These are phyloP conservation scores for Eimeria brunetti DNA, from an alignment of 169 alveolate species.

Conservation along the genomic window DNA sequence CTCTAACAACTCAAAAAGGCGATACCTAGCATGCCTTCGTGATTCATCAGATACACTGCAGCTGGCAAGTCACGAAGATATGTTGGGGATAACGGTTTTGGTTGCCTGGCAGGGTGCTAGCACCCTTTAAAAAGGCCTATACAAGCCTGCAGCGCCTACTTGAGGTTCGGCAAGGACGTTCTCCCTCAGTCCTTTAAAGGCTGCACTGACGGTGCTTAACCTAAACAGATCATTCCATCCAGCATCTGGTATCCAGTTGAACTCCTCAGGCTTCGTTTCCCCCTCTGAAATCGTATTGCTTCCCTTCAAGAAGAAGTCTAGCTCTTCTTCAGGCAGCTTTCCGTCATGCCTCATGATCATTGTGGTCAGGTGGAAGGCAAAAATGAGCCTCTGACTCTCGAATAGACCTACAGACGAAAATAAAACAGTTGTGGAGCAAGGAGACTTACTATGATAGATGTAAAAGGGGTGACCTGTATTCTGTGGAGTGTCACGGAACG, in stretches of 20 bases:
- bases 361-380: constrained; percentile 96
- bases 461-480: background rate
- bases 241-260: constrained; percentile 94
- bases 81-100: background rate
- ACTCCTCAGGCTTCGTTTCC: constrained; percentile 88
- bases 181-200: constrained; percentile 82
- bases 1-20: background rate
- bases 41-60: background rate
- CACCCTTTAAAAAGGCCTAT: background rate
- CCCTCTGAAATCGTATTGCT: constrained; percentile 90
- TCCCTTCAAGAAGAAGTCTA: constrained; percentile 96
- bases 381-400: constrained; percentile 95
- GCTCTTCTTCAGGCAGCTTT: constrained; percentile 91
- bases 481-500: background rate
- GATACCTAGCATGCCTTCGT: no score
- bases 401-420: constrained; percentile 84
- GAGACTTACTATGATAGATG: background rate
- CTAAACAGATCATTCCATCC: constrained; percentile 96
- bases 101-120: background rate
- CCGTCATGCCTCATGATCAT: constrained; percentile 95
- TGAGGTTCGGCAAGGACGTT: constrained; percentile 66
- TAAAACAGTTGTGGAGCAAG: background rate
- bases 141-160: background rate
- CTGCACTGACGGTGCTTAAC: constrained; percentile 88
- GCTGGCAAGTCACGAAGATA: background rate